Percentiles rank a stretch among this genome's conserved stretches.
Conservation (phyloP, 371 early-diverging fungal species). For the Mortierella sp. region DNA sequence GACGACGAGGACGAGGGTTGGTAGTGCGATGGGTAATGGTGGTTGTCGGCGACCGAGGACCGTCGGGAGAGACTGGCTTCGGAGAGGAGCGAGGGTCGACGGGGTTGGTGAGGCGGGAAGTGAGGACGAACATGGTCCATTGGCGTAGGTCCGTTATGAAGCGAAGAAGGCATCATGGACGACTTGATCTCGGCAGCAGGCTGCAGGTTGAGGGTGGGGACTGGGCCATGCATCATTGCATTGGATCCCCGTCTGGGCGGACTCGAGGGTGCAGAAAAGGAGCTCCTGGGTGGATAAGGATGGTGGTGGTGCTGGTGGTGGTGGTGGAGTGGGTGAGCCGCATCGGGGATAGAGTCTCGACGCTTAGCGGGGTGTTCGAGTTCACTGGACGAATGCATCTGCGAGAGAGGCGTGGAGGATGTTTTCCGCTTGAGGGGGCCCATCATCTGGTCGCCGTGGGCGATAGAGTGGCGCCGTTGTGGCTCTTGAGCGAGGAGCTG, state of each 20-base stretch:
- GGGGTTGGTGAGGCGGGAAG: constrained; percentile 52
- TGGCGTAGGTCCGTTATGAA: not conserved
- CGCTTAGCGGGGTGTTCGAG: constrained; percentile 44
- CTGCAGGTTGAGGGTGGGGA: constrained; percentile 49
- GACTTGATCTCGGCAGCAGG: constrained; percentile 49
- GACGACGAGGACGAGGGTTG: constrained; percentile 6
- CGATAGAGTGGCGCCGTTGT: constrained; percentile 72
- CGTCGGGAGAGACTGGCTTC: constrained; percentile 38
- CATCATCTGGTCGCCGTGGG: constrained; percentile 60
- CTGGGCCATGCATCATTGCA: constrained; percentile 32
- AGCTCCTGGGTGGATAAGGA: constrained; percentile 55
- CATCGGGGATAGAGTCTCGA: constrained; percentile 52
- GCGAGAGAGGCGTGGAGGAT: constrained; percentile 52
- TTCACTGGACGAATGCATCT: constrained; percentile 39
- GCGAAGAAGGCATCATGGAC: constrained; percentile 11
- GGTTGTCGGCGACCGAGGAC: constrained; percentile 43
- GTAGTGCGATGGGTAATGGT: constrained; percentile 35
- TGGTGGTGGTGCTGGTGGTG: constrained; percentile 31
- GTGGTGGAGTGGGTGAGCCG: constrained; percentile 22
- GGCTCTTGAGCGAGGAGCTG: constrained; percentile 60
- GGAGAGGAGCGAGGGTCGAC: constrained; percentile 43
- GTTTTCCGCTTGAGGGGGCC: constrained; percentile 50
- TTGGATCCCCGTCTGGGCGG: constrained; percentile 62
- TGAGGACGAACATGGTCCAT: constrained; percentile 47
- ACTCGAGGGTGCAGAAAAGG: constrained; percentile 74